Percentiles rank a stretch among this genome's conserved stretches.
These are phyloP conservation scores for Mortierella antarctica DNA, from an alignment of 192 early-diverging fungal species.

Conservation along the genomic window DNA sequence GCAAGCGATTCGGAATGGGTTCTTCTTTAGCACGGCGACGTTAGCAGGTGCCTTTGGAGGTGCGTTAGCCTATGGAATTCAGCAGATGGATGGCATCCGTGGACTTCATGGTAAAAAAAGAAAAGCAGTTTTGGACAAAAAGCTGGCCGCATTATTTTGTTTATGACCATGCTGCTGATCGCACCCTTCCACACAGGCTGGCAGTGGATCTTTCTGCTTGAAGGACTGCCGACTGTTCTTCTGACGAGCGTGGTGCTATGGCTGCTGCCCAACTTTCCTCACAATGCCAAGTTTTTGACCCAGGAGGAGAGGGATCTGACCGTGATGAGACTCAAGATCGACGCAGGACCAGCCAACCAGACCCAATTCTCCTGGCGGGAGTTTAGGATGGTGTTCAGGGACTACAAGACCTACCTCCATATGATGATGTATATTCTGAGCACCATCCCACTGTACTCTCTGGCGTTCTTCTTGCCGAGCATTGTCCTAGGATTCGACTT, in stretches of 20 bases:
- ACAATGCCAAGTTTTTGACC: slow-evolving; percentile 56
- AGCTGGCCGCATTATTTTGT: background rate
- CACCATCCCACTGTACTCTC: slow-evolving; percentile 68
- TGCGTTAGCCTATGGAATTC: slow-evolving; percentile 67
- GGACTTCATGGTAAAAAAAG: slow-evolving; percentile 48
- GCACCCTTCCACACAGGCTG: slow-evolving; percentile 43
- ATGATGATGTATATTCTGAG: slow-evolving; percentile 69
- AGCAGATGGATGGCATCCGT: slow-evolving; percentile 60
- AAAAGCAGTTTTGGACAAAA: background rate
- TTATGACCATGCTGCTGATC: background rate
- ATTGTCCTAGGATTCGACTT: slow-evolving; percentile 75
- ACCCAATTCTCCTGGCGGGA: slow-evolving; percentile 61
- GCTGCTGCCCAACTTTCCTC: slow-evolving; percentile 59
- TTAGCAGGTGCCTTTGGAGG: slow-evolving; percentile 71
- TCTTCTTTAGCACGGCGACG: slow-evolving; percentile 60
- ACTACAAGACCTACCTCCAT: slow-evolving; percentile 60
- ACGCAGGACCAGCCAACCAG: slow-evolving; percentile 58
- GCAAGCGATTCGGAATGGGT: slow-evolving; percentile 60
- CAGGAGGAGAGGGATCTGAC: slow-evolving; percentile 52
- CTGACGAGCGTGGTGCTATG: slow-evolving; percentile 34
- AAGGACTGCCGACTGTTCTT: slow-evolving; percentile 61
- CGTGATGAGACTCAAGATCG: slow-evolving; percentile 46
- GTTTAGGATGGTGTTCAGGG: slow-evolving; percentile 56
- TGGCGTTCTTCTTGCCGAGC: slow-evolving; percentile 75
- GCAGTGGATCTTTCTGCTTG: slow-evolving; percentile 75